A percentile compares a stretch with the other conserved stretches of the same genome.
phyloP scores from a whole-genome alignment of 805 yeast genomes.

The Candida ortonii region DNA sequence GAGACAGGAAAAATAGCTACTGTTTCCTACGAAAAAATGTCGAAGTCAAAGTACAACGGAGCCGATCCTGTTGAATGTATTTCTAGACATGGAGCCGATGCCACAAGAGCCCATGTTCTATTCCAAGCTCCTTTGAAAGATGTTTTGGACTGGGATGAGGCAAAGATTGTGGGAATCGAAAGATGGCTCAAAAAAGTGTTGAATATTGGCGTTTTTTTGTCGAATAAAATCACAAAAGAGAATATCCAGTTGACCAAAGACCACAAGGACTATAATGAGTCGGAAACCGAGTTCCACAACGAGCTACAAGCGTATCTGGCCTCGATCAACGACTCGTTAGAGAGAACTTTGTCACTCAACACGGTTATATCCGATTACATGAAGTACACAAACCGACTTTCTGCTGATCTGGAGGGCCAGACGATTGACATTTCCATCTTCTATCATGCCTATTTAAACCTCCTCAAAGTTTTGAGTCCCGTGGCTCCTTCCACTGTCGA shows the following conservation, averaged over 20 bases:
- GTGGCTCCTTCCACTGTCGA: slow-evolving; percentile 80
- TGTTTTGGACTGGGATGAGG: slow-evolving; percentile 85
- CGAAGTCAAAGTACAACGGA: slow-evolving; percentile 93
- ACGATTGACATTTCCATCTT: slow-evolving; percentile 40
- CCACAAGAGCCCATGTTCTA: slow-evolving; percentile 87
- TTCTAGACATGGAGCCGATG: slow-evolving; percentile 80
- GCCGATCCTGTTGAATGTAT: slow-evolving; percentile 85
- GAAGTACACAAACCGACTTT: slow-evolving; percentile 66
- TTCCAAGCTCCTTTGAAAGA: slow-evolving; percentile 90
- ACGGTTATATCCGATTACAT: slow-evolving; percentile 86
- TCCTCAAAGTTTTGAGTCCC: slow-evolving; percentile 69
- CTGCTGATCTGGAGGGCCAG: slow-evolving; percentile 36
- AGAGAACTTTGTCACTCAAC: slow-evolving; percentile 61
- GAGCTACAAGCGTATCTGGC: slow-evolving; percentile 46
- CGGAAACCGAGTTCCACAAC: slow-evolving; percentile 59
- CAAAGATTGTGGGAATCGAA: slow-evolving; percentile 79
- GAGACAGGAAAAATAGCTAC: slow-evolving; percentile 50
- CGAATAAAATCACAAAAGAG: slow-evolving; percentile 8
- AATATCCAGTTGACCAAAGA: slow-evolving; percentile 17
- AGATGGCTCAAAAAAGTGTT: slow-evolving; percentile 76
- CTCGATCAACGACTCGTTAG: slow-evolving; percentile 59
- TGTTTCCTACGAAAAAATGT: slow-evolving; percentile 85
- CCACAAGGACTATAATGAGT: slow-evolving; percentile 26
- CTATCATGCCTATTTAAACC: slow-evolving; percentile 46
- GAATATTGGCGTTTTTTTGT: slow-evolving; percentile 26